Percentiles rank a stretch among this genome's conserved stretches.
Evolutionary conservation across 2,329 filamentous ascomycete genomes (phyloP).

Genomic region (Penicillium hesseltinei): DNA sequence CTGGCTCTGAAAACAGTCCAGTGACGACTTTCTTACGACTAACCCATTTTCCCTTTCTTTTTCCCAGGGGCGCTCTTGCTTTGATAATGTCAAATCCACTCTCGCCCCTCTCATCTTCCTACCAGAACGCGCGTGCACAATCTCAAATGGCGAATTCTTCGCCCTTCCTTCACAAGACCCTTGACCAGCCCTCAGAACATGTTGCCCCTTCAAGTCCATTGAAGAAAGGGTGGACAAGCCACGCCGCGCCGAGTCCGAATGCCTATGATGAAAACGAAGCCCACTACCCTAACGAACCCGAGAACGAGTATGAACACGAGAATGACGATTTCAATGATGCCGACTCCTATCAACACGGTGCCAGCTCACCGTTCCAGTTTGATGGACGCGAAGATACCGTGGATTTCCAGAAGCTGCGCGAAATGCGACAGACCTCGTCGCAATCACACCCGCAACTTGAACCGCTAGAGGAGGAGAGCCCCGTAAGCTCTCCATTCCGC

Average conservation of each 20-base stretch:
- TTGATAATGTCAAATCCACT: slow-evolving; percentile 40
- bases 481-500: slow-evolving; percentile 41
- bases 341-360: slow-evolving; percentile 22
- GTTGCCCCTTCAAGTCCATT: slow-evolving; percentile 27
- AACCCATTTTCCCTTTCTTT: not conserved
- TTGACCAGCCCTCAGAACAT: slow-evolving; percentile 25
- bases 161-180: slow-evolving; percentile 23
- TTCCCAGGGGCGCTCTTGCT: not conserved
- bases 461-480: slow-evolving; percentile 14
- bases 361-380: slow-evolving; percentile 41
- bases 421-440: slow-evolving; percentile 13
- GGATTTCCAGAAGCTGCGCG: slow-evolving; percentile 28
- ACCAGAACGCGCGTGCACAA: slow-evolving; percentile 40
- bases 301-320: slow-evolving; percentile 9
- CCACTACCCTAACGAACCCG: slow-evolving; percentile 7
- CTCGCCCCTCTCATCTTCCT: slow-evolving; percentile 42
- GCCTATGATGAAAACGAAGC: slow-evolving; percentile 19
- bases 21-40: not conserved
- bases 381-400: slow-evolving; percentile 35
- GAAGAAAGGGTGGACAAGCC: slow-evolving; percentile 21
- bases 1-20: slow-evolving; percentile 3
- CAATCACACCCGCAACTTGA: slow-evolving; percentile 12
- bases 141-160: slow-evolving; percentile 27
- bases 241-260: slow-evolving; percentile 11
- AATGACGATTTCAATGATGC: slow-evolving; percentile 24